Percentiles rank a stretch among this genome's conserved stretches.
These are phyloP conservation scores for Chaetothyriales sp. DNA, from an alignment of 2,329 filamentous ascomycete genomes.

Conservation along the genomic window DNA sequence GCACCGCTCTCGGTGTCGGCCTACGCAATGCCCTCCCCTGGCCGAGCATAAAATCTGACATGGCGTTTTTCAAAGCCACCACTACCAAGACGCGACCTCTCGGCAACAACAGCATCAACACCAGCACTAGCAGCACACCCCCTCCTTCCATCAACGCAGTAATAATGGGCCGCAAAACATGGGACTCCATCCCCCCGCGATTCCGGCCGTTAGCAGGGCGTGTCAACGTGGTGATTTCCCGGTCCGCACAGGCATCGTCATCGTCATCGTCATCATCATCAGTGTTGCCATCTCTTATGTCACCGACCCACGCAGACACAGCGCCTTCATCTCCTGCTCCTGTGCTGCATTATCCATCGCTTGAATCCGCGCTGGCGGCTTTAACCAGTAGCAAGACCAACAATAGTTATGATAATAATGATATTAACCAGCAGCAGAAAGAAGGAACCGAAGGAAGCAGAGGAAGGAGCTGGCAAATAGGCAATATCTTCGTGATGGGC, in stretches of 20 bases:
- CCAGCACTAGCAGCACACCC: neutral
- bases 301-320: neutral
- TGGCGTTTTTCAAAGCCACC: conserved; percentile 87
- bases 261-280: neutral
- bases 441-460: conserved; percentile 9
- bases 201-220: conserved; percentile 70
- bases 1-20: conserved; percentile 69
- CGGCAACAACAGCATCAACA: conserved; percentile 17
- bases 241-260: conserved; percentile 4
- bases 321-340: neutral
- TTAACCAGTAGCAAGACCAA: conserved; percentile 8
- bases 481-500: conserved; percentile 72
- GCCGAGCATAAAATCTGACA: conserved; percentile 77
- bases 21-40: conserved; percentile 67
- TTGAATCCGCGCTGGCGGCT: conserved; percentile 1
- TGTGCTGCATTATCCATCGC: conserved; percentile 6
- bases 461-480: conserved; percentile 24
- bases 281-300: neutral
- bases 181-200: conserved; percentile 69
- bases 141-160: conserved; percentile 50
- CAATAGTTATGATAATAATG: conserved; percentile 6
- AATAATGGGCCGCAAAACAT: conserved; percentile 96
- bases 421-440: conserved; percentile 6
- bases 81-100: conserved; percentile 42
- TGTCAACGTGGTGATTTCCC: conserved; percentile 61